Evolutionary conservation across 2,329 filamentous ascomycete genomes (phyloP).

Genomic region (Phyllosticta citribraziliensis): DNA sequence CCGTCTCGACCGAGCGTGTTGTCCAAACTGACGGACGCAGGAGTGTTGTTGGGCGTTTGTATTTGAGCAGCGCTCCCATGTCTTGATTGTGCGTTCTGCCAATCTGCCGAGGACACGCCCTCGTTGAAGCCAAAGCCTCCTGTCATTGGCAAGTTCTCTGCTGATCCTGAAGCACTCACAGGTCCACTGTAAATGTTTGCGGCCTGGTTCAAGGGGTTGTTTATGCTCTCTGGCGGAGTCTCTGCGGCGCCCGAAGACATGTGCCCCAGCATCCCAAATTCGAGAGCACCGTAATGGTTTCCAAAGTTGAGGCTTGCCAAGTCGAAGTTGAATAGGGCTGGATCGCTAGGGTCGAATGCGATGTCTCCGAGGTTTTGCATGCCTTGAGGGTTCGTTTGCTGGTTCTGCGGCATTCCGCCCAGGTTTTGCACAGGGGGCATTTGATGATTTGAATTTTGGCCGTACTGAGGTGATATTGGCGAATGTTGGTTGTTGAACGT

Average conservation of each 20-base stretch:
- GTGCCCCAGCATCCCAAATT: constrained; percentile 92
- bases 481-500: constrained; percentile 59
- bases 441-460: constrained; percentile 43
- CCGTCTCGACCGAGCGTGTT: constrained; percentile 23
- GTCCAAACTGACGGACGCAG: constrained; percentile 26
- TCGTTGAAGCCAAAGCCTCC: constrained; percentile 9
- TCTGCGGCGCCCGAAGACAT: constrained; percentile 90
- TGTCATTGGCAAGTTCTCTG: constrained; percentile 2
- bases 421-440: constrained; percentile 34
- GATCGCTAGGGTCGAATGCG: constrained; percentile 85
- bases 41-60: constrained; percentile 33
- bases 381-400: constrained; percentile 28
- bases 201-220: constrained; percentile 23
- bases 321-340: constrained; percentile 90
- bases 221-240: constrained; percentile 57
- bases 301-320: constrained; percentile 90
- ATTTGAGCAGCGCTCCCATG: constrained; percentile 35
- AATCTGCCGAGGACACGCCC: constrained; percentile 21
- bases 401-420: constrained; percentile 39
- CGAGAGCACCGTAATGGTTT: constrained; percentile 89
- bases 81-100: constrained; percentile 30
- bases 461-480: constrained; percentile 64
- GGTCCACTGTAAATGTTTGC: constrained; percentile 31
- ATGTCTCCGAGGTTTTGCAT: constrained; percentile 41
- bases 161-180: constrained; percentile 17